A percentile compares a stretch with the other conserved stretches of the same genome.
Evolutionary conservation across 345 rosid genomes (phyloP).

Genomic region (Euphorbia lathyris): DNA sequence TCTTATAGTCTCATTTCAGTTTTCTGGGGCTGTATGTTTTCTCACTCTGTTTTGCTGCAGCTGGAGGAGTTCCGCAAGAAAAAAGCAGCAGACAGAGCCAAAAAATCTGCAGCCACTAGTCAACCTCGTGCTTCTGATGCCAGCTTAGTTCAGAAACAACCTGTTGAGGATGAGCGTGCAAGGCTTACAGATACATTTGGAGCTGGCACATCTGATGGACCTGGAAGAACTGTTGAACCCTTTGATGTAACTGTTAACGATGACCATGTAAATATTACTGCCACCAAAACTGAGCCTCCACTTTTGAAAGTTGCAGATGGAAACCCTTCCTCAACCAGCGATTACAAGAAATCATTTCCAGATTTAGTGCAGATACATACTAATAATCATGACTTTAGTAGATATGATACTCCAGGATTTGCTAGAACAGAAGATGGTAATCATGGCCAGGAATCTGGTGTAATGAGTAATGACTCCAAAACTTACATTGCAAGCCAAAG

Average conservation of each 20-base stretch:
- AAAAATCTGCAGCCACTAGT: constrained; percentile 45
- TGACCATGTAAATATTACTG: constrained; percentile 16
- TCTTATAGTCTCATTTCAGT: neutral
- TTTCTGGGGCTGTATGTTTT: too few species aligned
- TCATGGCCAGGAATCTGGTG: constrained; percentile 32
- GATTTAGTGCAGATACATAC: constrained; percentile 26
- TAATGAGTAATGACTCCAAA: constrained; percentile 32
- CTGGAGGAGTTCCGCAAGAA: constrained; percentile 96
- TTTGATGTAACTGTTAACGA: constrained; percentile 21
- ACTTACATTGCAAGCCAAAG: constrained; percentile 24
- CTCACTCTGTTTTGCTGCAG: constrained; percentile 30
- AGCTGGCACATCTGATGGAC: constrained; percentile 41
- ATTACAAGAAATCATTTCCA: constrained; percentile 30
- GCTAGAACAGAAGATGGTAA: constrained; percentile 27
- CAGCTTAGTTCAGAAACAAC: constrained; percentile 31
- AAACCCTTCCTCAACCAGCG: constrained; percentile 27
- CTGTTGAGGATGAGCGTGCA: constrained; percentile 33
- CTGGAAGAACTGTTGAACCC: constrained; percentile 24
- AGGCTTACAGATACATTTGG: constrained; percentile 47
- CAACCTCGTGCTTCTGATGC: constrained; percentile 41
- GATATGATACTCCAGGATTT: constrained; percentile 33
- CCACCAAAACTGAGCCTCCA: constrained; percentile 30
- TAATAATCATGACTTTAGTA: constrained; percentile 30
- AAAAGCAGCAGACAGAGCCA: constrained; percentile 85
- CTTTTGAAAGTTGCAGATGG: constrained; percentile 23